These are phyloP conservation scores for Pichia exigua DNA, from an alignment of 805 yeast genomes.

Conservation along the genomic window DNA sequence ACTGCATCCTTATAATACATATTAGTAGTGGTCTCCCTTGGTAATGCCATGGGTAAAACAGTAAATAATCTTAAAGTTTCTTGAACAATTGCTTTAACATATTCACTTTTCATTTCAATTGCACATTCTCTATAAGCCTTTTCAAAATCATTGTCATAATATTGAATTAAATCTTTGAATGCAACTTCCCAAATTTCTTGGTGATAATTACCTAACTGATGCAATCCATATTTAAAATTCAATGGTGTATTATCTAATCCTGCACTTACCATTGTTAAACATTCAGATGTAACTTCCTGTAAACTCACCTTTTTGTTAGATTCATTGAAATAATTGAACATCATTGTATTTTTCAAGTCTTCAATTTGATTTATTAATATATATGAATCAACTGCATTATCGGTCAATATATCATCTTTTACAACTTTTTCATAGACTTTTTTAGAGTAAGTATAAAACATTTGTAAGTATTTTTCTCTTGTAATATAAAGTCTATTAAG, in stretches of 20 bases:
- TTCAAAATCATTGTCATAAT: conserved; percentile 22
- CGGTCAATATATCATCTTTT: background rate
- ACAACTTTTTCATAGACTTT: background rate
- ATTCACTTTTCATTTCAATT: conserved; percentile 33
- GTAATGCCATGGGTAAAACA: conserved; percentile 60
- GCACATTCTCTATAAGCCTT: conserved; percentile 23
- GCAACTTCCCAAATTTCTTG: conserved; percentile 38
- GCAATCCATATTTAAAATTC: conserved; percentile 52
- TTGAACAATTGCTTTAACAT: conserved; percentile 48
- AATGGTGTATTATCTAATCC: conserved; percentile 69
- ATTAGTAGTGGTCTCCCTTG: conserved; percentile 49
- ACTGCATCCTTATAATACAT: conserved; percentile 32
- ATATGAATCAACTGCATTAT: background rate
- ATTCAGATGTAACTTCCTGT: conserved; percentile 37
- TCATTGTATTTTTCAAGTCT: conserved; percentile 16
- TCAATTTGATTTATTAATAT: background rate
- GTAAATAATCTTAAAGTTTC: conserved; percentile 58
- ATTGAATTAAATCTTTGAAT: conserved; percentile 29
- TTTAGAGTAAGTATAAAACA: conserved; percentile 27
- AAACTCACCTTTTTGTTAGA: conserved; percentile 4
- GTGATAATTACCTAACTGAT: conserved; percentile 42
- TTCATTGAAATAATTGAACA: conserved; percentile 21
- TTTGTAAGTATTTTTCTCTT: conserved; percentile 43
- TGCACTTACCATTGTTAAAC: conserved; percentile 72
- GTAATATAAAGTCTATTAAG: conserved; percentile 29